Evolutionary conservation across 2,329 filamentous ascomycete species (phyloP), one percentile per base, ranked within the genome.

Genomic region (Macroventuria anomochaeta): DNA sequence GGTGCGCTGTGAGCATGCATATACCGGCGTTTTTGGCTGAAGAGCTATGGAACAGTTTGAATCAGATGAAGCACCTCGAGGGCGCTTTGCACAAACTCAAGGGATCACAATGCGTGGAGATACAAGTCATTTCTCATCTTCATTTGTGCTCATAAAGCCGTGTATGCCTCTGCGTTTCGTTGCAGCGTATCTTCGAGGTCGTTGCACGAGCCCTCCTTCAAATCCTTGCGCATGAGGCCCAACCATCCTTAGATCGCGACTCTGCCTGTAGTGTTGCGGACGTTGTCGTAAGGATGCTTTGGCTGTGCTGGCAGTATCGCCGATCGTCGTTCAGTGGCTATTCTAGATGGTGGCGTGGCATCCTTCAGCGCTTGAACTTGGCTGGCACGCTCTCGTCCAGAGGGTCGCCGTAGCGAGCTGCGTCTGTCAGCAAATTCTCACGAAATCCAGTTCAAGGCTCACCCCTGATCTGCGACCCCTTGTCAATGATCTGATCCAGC

Each of bases 361-460:
- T 28, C 25, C 17, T 55, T 73, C 66, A 73, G n/a, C 64, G 69
- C 57, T 59, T 64, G 31, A 39, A 32, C 55, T 63, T 71, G 25
- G 65, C 52, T 18, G 56, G 57, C 20, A 72, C 62, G 40, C 54
- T 70, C 21, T 67, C 50, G 42, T 74, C 71, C 3, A 75, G 59
- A 18, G 72, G 71, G 46, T 75, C 72, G n/a, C 72, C 72, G 31
- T 75, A 75, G 32, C 61, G 62, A 43, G 62, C 71, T 75, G 26
- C 10, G 15, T 29, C 5, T 32, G 48, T 72, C 42, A 71, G 58
- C 29, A 29, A 12, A 39, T 10, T 0, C 10, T 39, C n/a, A 26
- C n/a, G n/a, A n/a, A n/a, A n/a, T n/a, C n/a, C n/a, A n/a, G n/a
- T n/a, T n/a, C n/a, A n/a, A n/a, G n/a, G n/a, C 72, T 56, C 44